Evolutionary conservation across 1,139 yeast species (phyloP), one percentile per base, ranked within the genome.

Genomic region (Debaryomycetaceae sp.): DNA sequence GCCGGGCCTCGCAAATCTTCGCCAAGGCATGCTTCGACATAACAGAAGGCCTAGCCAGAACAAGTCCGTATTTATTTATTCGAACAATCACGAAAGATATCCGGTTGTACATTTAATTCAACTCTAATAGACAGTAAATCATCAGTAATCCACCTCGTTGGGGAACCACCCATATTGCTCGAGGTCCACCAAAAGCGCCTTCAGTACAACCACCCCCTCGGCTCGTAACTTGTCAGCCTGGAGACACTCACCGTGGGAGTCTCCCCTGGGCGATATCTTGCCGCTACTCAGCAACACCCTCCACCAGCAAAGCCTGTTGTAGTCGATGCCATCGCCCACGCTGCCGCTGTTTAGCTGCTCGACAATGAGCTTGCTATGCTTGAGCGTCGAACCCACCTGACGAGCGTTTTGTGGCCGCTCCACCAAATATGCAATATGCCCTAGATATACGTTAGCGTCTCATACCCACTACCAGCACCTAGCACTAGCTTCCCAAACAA

Each of bases 261-360:
- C 59, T 1, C 68, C 80, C 27, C 89, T 63, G 1, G 77, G 75
- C 1, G 90, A 78, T 2, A 87, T 81, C 31, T 65, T 68, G 0
- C 95, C 95, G 17, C 78, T 66, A 14, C 86, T 69, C 40, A 77
- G 76, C 17, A 87, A 66, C 1, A 87, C 87, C 43, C 95, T 66
- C 91, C 93, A 86, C 95, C 95, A 87, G 1, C 95, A 95, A 7
- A 85, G 76, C 7, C 65, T 66, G 0, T 51, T 61, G 2, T 55
- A 38, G 36, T 70, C 59, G 27, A 65, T 52, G 2, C 43, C 49
- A 1, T 51, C 47, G 8, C 49, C 50, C 11, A 49, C 49, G n/a
- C 49, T 39, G 5, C 57, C 66, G 6, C 38, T 47, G 30, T 60
- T 59, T 14, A 72, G 52, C 35, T 53, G 50, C 7, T 56, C 49